phyloP scores from a whole-genome alignment of 2,329 filamentous ascomycete genomes.

The Calycina marina region DNA sequence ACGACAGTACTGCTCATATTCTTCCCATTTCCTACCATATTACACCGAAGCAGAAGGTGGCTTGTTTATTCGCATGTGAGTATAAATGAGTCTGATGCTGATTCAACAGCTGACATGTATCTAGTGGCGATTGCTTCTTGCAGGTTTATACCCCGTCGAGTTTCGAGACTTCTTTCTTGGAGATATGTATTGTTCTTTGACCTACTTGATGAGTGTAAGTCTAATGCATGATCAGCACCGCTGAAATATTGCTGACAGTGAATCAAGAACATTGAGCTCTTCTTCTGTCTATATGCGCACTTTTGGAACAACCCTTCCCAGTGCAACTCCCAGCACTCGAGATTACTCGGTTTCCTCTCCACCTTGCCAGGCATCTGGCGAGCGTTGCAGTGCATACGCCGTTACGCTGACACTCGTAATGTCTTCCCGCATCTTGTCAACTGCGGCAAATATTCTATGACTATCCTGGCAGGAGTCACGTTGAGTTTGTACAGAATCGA shows the following conservation, averaged over 20 bases:
- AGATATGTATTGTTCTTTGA: slow-evolving; percentile 93
- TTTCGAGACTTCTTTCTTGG: slow-evolving; percentile 96
- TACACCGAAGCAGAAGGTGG: slow-evolving; percentile 68
- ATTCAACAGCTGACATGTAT: slow-evolving; percentile 4
- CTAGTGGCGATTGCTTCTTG: slow-evolving; percentile 71
- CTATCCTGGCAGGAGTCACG: slow-evolving; percentile 63
- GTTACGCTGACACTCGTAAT: slow-evolving; percentile 76
- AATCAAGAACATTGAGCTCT: slow-evolving; percentile 68
- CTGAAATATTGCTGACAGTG: slow-evolving; percentile 12
- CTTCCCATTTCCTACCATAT: slow-evolving; percentile 59
- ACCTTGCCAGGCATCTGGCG: slow-evolving; percentile 81
- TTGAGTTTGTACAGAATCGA: slow-evolving; percentile 76
- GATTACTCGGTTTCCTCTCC: slow-evolving; percentile 72
- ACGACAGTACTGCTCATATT: slow-evolving; percentile 56
- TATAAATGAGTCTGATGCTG: slow-evolving; percentile 9
- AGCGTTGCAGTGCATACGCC: slow-evolving; percentile 75
- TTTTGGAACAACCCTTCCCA: slow-evolving; percentile 56
- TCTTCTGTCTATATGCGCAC: slow-evolving; percentile 85
- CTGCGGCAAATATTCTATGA: slow-evolving; percentile 78
- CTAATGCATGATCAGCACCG: too few species aligned
- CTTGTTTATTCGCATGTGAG: slow-evolving; percentile 77
- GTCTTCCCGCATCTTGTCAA: slow-evolving; percentile 88
- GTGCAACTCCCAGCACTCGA: slow-evolving; percentile 79
- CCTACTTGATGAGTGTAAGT: slow-evolving; percentile 75
- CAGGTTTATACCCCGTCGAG: slow-evolving; percentile 83